Conservation (phyloP, 2,329 filamentous ascomycete species). For the Alternaria atra region DNA sequence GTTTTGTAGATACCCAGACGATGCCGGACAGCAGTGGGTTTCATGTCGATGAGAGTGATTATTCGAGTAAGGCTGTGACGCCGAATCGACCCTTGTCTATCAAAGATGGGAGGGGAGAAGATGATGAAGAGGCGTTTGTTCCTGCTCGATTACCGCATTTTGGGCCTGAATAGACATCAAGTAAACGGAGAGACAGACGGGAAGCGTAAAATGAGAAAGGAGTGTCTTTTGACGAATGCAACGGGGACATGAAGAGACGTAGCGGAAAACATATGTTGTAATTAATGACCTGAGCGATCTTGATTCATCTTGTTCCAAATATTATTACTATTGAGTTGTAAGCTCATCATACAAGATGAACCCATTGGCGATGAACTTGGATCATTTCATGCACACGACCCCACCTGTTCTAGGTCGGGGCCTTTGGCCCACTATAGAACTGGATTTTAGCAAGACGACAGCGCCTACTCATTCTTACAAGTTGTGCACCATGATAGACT, state of each 20-base stretch:
- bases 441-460: no score
- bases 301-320: background rate
- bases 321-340: conserved; percentile 9
- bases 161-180: conserved; percentile 7
- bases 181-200: background rate
- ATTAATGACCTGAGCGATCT: conserved; percentile 1
- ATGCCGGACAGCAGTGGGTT: conserved; percentile 44
- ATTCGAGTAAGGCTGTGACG: conserved; percentile 37
- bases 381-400: no score
- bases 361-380: no score
- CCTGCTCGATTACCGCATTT: conserved; percentile 50
- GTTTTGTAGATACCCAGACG: conserved; percentile 39
- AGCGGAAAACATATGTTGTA: background rate
- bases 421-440: no score
- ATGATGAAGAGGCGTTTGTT: conserved; percentile 36
- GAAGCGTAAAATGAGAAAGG: background rate
- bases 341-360: background rate
- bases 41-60: conserved; percentile 41
- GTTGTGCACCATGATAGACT: no score
- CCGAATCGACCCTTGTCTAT: conserved; percentile 37
- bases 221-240: background rate
- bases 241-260: background rate
- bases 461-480: no score
- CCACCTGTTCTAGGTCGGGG: no score
- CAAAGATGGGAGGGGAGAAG: conserved; percentile 21